Percentiles rank a stretch among this genome's conserved stretches.
These are phyloP conservation scores for Coelastrella sp. DNA, from an alignment of 139 green algal species.

Conservation along the genomic window DNA sequence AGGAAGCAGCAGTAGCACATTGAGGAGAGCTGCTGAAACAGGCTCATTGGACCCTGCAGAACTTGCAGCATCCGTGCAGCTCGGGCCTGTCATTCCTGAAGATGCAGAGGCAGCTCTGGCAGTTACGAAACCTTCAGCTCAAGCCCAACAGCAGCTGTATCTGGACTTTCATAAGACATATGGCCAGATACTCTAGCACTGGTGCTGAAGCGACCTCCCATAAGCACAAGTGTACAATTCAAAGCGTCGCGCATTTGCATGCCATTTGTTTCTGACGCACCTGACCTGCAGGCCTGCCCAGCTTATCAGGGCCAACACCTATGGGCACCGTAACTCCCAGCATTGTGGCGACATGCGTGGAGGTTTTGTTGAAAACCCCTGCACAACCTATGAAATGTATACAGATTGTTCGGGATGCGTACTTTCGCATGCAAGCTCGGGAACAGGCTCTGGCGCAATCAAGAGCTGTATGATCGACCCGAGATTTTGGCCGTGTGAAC, in stretches of 20 bases:
- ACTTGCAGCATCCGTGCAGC: conserved; percentile 28
- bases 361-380: not conserved
- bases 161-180: conserved; percentile 59
- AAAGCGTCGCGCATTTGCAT: too few relatives aligned
- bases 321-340: not conserved
- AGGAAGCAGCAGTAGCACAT: not conserved
- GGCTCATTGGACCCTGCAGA: not conserved
- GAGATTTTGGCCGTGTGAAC: too few relatives aligned
- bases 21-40: not conserved
- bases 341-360: too few relatives aligned
- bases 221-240: not conserved
- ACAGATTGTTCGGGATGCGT: too few relatives aligned
- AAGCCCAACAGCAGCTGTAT: conserved; percentile 59
- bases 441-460: conserved; percentile 5
- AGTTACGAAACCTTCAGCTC: conserved; percentile 64
- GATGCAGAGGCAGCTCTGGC: conserved; percentile 67
- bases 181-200: conserved; percentile 49
- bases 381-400: too few relatives aligned
- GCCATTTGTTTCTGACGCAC: too few relatives aligned
- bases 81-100: conserved; percentile 59
- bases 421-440: not conserved
- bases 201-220: not conserved
- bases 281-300: too few relatives aligned
- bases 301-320: too few relatives aligned
- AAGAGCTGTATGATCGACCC: too few relatives aligned